Evolutionary conservation across 345 rosid genomes (phyloP).

Genomic region (Gossypium raimondii): DNA sequence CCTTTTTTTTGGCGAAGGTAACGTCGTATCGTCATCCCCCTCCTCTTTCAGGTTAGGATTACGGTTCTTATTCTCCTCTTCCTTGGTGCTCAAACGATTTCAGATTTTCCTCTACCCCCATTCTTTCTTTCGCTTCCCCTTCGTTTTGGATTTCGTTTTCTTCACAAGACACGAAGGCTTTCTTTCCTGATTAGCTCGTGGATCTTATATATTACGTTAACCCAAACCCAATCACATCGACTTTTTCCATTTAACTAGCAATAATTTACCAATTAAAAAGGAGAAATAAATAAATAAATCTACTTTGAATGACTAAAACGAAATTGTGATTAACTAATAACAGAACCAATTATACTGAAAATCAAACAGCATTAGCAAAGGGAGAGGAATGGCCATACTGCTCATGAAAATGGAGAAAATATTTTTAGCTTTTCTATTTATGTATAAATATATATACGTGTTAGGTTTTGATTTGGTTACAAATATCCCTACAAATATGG

Average conservation of each 20-base stretch:
- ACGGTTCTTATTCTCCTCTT: slow-evolving; percentile 24
- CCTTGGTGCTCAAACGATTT: slow-evolving; percentile 24
- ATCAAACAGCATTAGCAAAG: not conserved
- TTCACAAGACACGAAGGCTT: not conserved
- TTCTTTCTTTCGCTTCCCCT: slow-evolving; percentile 1
- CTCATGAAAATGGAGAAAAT: not conserved
- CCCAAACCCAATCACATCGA: not conserved
- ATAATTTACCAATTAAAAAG: not conserved
- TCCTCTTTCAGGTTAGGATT: slow-evolving; percentile 29
- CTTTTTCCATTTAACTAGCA: not conserved
- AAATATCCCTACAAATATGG: not conserved
- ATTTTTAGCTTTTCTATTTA: slow-evolving; percentile 5
- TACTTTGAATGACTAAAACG: not conserved
- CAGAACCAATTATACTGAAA: not conserved
- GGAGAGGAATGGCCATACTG: not conserved
- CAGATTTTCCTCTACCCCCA: slow-evolving; percentile 35
- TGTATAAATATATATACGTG: not conserved
- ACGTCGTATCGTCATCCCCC: slow-evolving; percentile 38
- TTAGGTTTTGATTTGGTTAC: not conserved
- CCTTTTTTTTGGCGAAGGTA: slow-evolving; percentile 25
- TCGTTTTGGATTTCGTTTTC: not conserved
- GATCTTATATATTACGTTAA: not conserved
- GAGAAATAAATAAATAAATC: not conserved
- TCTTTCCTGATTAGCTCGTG: not conserved
- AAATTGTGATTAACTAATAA: not conserved